Conservation (phyloP, 495 filamentous ascomycete genomes). For the Articulospora tetracladia region DNA sequence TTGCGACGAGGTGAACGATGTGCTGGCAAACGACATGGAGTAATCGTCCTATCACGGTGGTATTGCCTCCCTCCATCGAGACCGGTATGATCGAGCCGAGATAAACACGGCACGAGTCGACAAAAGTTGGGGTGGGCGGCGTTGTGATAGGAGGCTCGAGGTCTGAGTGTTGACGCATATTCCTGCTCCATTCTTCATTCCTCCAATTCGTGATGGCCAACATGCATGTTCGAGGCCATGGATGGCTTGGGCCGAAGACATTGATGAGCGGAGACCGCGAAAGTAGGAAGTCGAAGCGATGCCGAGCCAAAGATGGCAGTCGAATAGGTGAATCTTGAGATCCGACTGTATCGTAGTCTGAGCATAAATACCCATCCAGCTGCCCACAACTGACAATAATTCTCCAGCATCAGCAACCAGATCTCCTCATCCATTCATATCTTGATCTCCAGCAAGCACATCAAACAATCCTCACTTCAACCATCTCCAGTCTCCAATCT, state of each 20-base stretch:
- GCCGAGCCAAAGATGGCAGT: neutral
- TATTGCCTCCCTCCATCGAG: neutral
- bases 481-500: neutral
- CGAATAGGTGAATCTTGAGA: neutral
- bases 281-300: neutral
- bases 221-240: constrained; percentile 19
- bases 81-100: constrained; percentile 4
- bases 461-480: neutral
- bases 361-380: constrained; percentile 20
- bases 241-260: constrained; percentile 7
- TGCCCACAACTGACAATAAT: neutral
- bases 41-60: constrained; percentile 13
- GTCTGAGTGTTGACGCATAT: neutral
- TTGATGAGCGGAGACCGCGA: neutral
- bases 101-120: constrained; percentile 3
- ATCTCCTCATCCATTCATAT: constrained; percentile 14
- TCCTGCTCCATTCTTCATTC: neutral
- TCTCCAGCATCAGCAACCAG: constrained; percentile 22
- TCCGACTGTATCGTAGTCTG: neutral
- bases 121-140: neutral
- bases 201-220: constrained; percentile 8
- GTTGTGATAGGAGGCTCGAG: constrained; percentile 6
- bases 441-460: neutral
- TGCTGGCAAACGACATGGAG: constrained; percentile 13
- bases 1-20: constrained; percentile 3